phyloP scores from a whole-genome alignment of 768 basidiomycete species.

The Kwoniella sp. region DNA sequence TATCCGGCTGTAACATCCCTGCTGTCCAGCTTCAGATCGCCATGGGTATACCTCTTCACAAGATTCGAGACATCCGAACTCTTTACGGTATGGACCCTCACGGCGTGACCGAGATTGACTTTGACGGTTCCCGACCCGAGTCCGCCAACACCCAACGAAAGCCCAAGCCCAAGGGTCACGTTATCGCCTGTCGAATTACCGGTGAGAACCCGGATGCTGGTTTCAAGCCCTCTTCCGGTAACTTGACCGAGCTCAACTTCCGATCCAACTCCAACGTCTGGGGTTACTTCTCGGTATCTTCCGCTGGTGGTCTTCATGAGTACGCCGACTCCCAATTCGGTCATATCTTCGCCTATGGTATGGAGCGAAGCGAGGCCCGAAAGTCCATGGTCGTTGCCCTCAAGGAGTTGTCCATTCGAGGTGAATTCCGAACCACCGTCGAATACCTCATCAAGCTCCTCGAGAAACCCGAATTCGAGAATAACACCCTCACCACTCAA shows the following conservation, averaged over 20 bases:
- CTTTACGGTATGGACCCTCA: slow-evolving; percentile 93
- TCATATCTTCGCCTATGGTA: slow-evolving; percentile 98
- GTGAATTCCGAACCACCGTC: slow-evolving; percentile 97
- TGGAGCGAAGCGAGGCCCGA: slow-evolving; percentile 88
- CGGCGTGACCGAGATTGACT: slow-evolving; percentile 89
- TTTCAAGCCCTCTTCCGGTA: slow-evolving; percentile 97
- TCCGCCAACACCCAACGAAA: slow-evolving; percentile 86
- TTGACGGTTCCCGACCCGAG: slow-evolving; percentile 89
- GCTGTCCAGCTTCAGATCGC: slow-evolving; percentile 96
- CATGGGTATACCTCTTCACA: slow-evolving; percentile 95
- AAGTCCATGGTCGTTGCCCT: slow-evolving; percentile 99
- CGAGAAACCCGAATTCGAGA: slow-evolving; percentile 92
- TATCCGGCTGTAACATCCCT: slow-evolving; percentile 96
- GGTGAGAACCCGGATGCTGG: slow-evolving; percentile 99
- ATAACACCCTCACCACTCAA: slow-evolving; percentile 96
- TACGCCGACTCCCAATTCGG: slow-evolving; percentile 99
- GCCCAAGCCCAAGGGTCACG: slow-evolving; percentile 95
- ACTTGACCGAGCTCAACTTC: slow-evolving; percentile 98
- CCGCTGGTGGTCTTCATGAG: slow-evolving; percentile 95
- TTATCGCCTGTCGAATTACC: slow-evolving; percentile 98
- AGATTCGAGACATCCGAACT: slow-evolving; percentile 91
- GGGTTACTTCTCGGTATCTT: slow-evolving; percentile 98
- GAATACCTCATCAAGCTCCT: slow-evolving; percentile 98
- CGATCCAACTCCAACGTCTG: slow-evolving; percentile 98
- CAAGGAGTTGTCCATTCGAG: slow-evolving; percentile 97